Conservation (phyloP, 768 basidiomycete species). For the Auricularia sp. region DNA sequence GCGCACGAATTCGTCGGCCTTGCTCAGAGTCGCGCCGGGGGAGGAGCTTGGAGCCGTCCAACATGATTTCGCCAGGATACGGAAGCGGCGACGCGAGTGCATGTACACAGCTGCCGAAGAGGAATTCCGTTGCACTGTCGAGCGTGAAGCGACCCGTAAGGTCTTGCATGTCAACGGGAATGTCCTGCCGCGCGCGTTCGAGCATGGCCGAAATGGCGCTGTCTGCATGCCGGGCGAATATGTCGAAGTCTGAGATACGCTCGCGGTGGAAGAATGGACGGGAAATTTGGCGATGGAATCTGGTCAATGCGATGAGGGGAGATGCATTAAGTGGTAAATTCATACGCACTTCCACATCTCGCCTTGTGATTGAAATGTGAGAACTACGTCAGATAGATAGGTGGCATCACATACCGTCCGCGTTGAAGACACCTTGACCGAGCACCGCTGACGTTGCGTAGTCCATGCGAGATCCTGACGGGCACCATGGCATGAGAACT, state of each 20-base stretch:
- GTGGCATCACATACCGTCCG: slow-evolving; percentile 33
- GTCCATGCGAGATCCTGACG: slow-evolving; percentile 2
- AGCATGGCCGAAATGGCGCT: slow-evolving; percentile 37
- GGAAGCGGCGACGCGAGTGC: slow-evolving; percentile 42
- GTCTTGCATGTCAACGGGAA: slow-evolving; percentile 53
- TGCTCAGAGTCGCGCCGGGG: slow-evolving; percentile 24
- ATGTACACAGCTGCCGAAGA: slow-evolving; percentile 51
- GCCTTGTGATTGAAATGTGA: slow-evolving; percentile 16
- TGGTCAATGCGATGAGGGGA: slow-evolving; percentile 27
- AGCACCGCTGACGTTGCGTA: slow-evolving; percentile 36
- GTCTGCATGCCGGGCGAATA: slow-evolving; percentile 44
- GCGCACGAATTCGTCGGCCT: slow-evolving; percentile 35
- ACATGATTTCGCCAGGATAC: slow-evolving; percentile 26
- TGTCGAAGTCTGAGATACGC: slow-evolving; percentile 51
- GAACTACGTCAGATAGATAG: neutral
- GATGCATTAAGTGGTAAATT: neutral
- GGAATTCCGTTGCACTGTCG: slow-evolving; percentile 56
- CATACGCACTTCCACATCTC: slow-evolving; percentile 55
- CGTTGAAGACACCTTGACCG: slow-evolving; percentile 55
- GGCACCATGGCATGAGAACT: too few relatives aligned
- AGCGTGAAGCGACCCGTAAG: slow-evolving; percentile 54
- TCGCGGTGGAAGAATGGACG: slow-evolving; percentile 63
- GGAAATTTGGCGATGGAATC: slow-evolving; percentile 54
- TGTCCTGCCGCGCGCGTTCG: slow-evolving; percentile 33
- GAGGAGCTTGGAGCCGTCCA: neutral